Evolutionary conservation across 2,329 filamentous ascomycete genomes (phyloP).

Genomic region (Neonectria sp.): DNA sequence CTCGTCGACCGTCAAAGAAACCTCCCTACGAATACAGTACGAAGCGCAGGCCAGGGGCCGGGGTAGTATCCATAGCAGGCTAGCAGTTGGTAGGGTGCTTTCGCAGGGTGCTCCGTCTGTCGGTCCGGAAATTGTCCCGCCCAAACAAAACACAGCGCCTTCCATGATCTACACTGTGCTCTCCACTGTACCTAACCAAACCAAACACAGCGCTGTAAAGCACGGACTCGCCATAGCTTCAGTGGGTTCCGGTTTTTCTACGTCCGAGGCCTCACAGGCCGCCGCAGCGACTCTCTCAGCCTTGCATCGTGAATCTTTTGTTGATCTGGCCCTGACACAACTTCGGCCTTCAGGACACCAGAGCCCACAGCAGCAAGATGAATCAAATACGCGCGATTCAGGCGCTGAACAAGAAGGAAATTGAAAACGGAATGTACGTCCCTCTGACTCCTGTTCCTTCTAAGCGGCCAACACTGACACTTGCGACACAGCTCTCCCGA

Average conservation of each 20-base stretch:
- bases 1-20: constrained; percentile 37
- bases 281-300: constrained; percentile 29
- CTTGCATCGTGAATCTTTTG: constrained; percentile 29
- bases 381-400: constrained; percentile 95
- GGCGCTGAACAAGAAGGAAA: constrained; percentile 92
- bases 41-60: constrained; percentile 31
- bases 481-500: constrained; percentile 75
- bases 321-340: background rate
- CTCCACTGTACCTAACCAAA: constrained; percentile 11
- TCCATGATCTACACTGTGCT: constrained; percentile 6
- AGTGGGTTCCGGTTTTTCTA: constrained; percentile 29
- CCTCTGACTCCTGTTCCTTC: too few species aligned
- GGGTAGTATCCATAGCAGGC: constrained; percentile 25
- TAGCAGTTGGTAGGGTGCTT: background rate
- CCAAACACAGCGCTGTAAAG: constrained; percentile 5
- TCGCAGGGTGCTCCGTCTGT: constrained; percentile 25
- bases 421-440: constrained; percentile 85
- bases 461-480: constrained; percentile 43
- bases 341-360: background rate
- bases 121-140: constrained; percentile 57
- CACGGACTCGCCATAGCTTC: constrained; percentile 32
- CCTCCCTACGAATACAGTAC: constrained; percentile 37
- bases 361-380: constrained; percentile 68
- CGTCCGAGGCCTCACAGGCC: background rate
- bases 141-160: constrained; percentile 22